Evolutionary conservation across 371 early-diverging fungal species (phyloP).

Genomic region (Mortierella sp.): DNA sequence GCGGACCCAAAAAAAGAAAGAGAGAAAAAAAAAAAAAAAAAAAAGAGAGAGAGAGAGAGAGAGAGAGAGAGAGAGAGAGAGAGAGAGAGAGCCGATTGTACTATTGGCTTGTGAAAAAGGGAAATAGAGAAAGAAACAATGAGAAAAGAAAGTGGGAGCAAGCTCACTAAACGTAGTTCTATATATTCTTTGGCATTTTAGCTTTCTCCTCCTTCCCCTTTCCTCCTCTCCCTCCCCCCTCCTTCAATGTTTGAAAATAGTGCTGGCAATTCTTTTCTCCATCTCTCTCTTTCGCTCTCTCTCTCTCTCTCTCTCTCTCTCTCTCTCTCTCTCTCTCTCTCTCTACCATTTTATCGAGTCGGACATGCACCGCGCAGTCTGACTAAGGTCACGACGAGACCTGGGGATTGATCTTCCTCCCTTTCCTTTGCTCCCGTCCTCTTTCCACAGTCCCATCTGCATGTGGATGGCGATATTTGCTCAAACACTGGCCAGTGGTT

Average conservation of each 20-base stretch:
- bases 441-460: neutral
- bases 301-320: neutral
- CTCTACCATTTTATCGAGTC: neutral
- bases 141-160: too few species aligned
- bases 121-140: slow-evolving; percentile 4
- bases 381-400: neutral
- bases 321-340: neutral
- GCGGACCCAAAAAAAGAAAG: slow-evolving; percentile 24
- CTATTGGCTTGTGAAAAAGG: neutral
- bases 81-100: neutral
- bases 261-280: too few species aligned
- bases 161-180: too few species aligned
- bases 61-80: slow-evolving; percentile 19
- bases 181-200: too few species aligned
- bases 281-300: too few species aligned
- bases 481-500: slow-evolving; percentile 6
- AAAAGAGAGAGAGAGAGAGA: slow-evolving; percentile 19
- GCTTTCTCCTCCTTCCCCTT: too few species aligned
- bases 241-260: neutral
- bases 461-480: neutral
- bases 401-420: neutral
- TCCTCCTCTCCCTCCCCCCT: too few species aligned
- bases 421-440: neutral
- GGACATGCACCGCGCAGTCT: slow-evolving; percentile 1
- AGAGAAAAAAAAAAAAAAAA: slow-evolving; percentile 10